Conservation (phyloP, 768 basidiomycete genomes). For the Trametes coccinea region DNA sequence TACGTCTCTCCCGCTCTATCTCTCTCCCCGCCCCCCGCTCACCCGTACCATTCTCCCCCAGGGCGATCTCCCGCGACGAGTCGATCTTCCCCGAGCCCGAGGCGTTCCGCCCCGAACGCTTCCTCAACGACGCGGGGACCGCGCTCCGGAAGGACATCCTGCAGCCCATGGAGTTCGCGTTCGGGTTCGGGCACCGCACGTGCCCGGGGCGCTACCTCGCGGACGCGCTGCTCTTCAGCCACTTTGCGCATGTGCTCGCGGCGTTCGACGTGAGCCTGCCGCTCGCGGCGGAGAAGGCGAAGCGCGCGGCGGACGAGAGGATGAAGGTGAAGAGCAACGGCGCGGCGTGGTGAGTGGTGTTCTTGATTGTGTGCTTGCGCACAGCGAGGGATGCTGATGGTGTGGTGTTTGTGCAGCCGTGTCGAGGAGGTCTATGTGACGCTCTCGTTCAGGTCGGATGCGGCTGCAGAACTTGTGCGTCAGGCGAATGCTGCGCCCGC, state of each 20-base stretch:
- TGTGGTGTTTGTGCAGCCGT: background rate
- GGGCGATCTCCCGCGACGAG: conserved; percentile 35
- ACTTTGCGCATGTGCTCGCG: conserved; percentile 27
- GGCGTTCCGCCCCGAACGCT: conserved; percentile 33
- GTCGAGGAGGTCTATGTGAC: conserved; percentile 17
- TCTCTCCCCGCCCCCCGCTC: background rate
- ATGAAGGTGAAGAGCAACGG: conserved; percentile 21
- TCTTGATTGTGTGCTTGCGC: too few relatives aligned
- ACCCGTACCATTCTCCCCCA: background rate
- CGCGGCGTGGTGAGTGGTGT: conserved; percentile 15
- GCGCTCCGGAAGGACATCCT: conserved; percentile 18
- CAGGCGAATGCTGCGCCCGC: background rate
- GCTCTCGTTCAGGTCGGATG: conserved; percentile 6
- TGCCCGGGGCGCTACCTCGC: conserved; percentile 25
- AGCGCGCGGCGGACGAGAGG: conserved; percentile 14
- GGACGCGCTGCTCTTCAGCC: conserved; percentile 27
- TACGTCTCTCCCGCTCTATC: background rate
- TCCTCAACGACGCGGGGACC: conserved; percentile 21
- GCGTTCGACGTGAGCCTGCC: conserved; percentile 27
- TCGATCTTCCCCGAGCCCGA: conserved; percentile 32
- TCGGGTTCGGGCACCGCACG: conserved; percentile 25
- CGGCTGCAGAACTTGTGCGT: conserved; percentile 1
- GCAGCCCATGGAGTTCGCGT: conserved; percentile 19
- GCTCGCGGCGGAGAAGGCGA: conserved; percentile 2
- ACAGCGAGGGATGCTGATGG: background rate